Base-by-base conservation (phyloP, 2,329 filamentous ascomycete genomes). In the Aspergillus sp. region DNA sequence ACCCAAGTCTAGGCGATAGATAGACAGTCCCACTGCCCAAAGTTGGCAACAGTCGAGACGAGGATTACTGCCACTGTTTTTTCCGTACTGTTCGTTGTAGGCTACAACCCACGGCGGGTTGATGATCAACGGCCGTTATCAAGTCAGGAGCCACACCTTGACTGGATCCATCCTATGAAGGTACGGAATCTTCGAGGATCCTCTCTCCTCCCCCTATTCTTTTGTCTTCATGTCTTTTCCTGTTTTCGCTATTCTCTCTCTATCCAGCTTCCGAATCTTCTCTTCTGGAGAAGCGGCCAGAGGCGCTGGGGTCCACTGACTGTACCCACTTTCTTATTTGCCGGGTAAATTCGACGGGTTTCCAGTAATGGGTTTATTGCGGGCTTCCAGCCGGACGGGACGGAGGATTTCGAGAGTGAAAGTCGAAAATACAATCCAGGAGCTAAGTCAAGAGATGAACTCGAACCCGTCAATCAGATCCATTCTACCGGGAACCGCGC, bases 51-150 rank as follows among this genome's bases (percentile, higher is more conserved):
- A 55, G 19, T 45, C 39, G 41, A 23, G 13, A 55, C 43, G 39
- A 25, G 32, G 32, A 36, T 13, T 13, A 36, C 32, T 36, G 32
- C 32, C 32, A 36, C 12, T 13, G 32, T 36, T 13, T 36, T 36
- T 13, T 5, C 12, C 12, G 32, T 36, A 13, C 32, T 36, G 41
- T 21, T 19, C 9, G 41, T 21, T 45, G 41, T 45, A n/a, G n/a
- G 17, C n/a, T 52, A 21, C 51, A 30, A 55, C 23, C 39, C 53
- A 47, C 25, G 48, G 50, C 48, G 48, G 57, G 60, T 39, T 55
- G 60, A 62, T 62, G 60, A 62, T 62, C 57, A 51, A 25, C 52
- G 49, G 59, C 53, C 57, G 60, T 62, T 62, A 53, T 59, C 38
- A 55, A 45, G 39, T 55, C 53, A 55, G 43, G 53, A 30, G 38